Evolutionary conservation across 176 grass and related monocot genomes (phyloP).

Genomic region (Thalia dealbata): DNA sequence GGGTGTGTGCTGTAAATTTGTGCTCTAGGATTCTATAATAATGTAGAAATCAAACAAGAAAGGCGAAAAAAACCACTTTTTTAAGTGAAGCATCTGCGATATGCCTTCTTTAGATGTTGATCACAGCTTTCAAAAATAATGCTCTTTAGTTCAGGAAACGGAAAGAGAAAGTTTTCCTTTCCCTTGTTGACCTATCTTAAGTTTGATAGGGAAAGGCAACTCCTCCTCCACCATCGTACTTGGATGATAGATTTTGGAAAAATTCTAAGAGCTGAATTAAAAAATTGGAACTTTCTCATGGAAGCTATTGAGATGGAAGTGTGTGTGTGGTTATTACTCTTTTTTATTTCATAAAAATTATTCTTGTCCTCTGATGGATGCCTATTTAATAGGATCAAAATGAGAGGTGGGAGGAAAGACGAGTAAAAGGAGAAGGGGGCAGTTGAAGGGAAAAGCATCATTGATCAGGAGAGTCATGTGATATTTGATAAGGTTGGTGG

Average conservation of each 20-base stretch:
- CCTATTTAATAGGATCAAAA: not conserved
- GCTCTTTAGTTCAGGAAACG: not conserved
- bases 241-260: not conserved
- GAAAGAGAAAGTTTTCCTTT: not conserved
- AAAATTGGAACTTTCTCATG: not conserved
- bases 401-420: not conserved
- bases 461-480: not conserved
- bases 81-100: constrained; percentile 3
- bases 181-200: not conserved
- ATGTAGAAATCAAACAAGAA: not conserved
- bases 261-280: not conserved
- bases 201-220: not conserved
- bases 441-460: not conserved
- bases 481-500: not conserved
- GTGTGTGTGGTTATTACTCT: not conserved
- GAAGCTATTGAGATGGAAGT: not conserved
- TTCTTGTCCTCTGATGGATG: not conserved
- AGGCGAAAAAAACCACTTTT: not conserved
- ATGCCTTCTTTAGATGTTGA: not conserved
- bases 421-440: not conserved
- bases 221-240: not conserved
- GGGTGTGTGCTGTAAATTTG: not conserved
- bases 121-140: not conserved
- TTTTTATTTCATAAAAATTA: not conserved
- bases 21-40: not conserved